Evolutionary conservation across 225 moss, liverwort and hornwort species (phyloP).

Genomic region (Polytrichum formosum): DNA sequence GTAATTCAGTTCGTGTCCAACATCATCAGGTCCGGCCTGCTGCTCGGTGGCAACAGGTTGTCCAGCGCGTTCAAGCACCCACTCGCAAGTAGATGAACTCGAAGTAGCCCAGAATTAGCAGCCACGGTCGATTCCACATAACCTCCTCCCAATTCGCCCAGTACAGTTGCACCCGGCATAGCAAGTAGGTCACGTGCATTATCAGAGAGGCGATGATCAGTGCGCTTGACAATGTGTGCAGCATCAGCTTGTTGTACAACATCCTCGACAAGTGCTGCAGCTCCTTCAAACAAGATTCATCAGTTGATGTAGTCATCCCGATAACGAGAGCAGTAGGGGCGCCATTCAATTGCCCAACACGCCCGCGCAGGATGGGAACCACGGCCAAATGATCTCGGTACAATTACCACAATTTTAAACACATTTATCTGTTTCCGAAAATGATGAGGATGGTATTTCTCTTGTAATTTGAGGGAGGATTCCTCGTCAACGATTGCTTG

Average conservation of each 20-base stretch:
- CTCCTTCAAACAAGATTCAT: too few relatives aligned
- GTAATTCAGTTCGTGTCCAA: constrained; percentile 13
- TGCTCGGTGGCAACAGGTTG: constrained; percentile 38
- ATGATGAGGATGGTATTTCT: too few relatives aligned
- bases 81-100: constrained; percentile 33
- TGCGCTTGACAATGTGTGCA: constrained; percentile 12
- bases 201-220: constrained; percentile 29
- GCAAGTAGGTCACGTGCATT: constrained; percentile 31
- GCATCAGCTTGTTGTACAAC: constrained; percentile 12
- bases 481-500: too few relatives aligned
- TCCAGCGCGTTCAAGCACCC: constrained; percentile 27
- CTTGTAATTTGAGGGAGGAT: too few relatives aligned
- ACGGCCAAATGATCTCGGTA: constrained; percentile 93
- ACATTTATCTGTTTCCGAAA: neutral
- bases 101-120: constrained; percentile 18
- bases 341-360: constrained; percentile 88
- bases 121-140: constrained; percentile 28
- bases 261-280: constrained; percentile 15
- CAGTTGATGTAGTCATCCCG: constrained; percentile 12
- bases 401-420: neutral
- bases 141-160: constrained; percentile 3
- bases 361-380: constrained; percentile 82
- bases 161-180: constrained; percentile 21
- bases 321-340: constrained; percentile 74
- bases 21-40: constrained; percentile 26